These are phyloP conservation scores for Saitozyma sp. DNA, from an alignment of 768 basidiomycete species.

Conservation along the genomic window DNA sequence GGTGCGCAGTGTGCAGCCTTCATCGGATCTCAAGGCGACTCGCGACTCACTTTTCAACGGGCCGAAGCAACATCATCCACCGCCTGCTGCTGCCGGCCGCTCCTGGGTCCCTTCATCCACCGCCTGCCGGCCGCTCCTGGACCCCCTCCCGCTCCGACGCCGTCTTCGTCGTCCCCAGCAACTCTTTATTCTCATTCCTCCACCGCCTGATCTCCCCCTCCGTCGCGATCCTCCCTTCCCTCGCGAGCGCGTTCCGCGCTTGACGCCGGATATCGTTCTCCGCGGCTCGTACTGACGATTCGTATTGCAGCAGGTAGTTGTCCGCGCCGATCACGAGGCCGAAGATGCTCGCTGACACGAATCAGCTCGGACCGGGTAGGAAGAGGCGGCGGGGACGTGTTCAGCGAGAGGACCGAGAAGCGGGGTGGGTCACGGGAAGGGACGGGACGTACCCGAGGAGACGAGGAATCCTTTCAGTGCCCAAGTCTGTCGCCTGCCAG, in stretches of 20 bases:
- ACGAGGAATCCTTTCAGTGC: slow-evolving; percentile 79
- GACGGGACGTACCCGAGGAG: slow-evolving; percentile 61
- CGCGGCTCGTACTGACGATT: slow-evolving; percentile 64
- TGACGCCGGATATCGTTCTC: slow-evolving; percentile 71
- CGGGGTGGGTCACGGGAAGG: too few relatives aligned
- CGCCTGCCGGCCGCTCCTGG: not conserved
- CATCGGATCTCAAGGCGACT: too few relatives aligned
- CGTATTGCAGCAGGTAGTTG: slow-evolving; percentile 69
- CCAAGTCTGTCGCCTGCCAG: slow-evolving; percentile 66
- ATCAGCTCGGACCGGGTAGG: not conserved
- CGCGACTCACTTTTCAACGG: not conserved
- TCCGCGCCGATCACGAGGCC: slow-evolving; percentile 72
- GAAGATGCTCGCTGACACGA: slow-evolving; percentile 59
- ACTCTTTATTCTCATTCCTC: slow-evolving; percentile 58
- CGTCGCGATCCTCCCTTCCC: slow-evolving; percentile 72
- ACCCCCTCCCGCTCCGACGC: not conserved
- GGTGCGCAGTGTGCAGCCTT: too few relatives aligned
- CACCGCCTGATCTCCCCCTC: slow-evolving; percentile 82
- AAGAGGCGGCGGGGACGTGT: not conserved
- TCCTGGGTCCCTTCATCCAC: not conserved
- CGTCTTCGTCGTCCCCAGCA: not conserved
- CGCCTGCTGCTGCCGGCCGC: not conserved
- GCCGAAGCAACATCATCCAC: not conserved
- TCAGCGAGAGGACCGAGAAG: not conserved
- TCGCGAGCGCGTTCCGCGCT: slow-evolving; percentile 72